Evolutionary conservation across 441 rosid genomes (phyloP).

Genomic region (Rhodomyrtus psidioides): DNA sequence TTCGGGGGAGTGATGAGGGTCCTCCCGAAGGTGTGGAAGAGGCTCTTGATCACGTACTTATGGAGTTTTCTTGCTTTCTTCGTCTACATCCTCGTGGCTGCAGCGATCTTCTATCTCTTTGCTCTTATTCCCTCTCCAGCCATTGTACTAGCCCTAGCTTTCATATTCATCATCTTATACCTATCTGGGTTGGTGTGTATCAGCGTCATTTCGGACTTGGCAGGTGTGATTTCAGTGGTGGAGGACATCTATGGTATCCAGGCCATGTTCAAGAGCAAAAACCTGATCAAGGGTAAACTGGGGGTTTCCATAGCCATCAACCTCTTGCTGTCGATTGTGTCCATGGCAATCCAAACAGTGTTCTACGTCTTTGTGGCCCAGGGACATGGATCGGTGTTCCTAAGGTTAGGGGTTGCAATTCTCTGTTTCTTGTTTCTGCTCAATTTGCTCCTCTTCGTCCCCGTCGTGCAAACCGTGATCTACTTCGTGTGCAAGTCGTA

Average conservation of each 20-base stretch:
- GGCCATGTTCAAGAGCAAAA: conserved; percentile 5
- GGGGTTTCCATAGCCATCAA: background rate
- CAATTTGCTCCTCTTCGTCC: background rate
- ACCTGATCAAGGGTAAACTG: background rate
- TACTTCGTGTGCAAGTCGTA: background rate
- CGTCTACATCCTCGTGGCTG: background rate
- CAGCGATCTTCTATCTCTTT: background rate
- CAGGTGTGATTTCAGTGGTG: background rate
- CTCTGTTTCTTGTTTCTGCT: background rate
- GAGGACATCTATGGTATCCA: background rate
- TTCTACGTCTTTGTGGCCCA: background rate
- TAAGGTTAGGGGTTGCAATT: background rate
- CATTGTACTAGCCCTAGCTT: background rate
- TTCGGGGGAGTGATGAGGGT: background rate
- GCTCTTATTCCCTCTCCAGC: background rate
- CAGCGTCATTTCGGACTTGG: background rate
- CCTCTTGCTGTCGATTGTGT: background rate
- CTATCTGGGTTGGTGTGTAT: background rate
- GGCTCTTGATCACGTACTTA: background rate
- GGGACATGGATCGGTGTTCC: background rate
- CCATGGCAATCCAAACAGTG: background rate
- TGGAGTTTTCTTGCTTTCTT: background rate
- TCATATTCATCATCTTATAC: background rate
- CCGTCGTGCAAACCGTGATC: background rate
- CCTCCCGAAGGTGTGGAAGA: background rate